Evolutionary conservation across 2,329 filamentous ascomycete genomes (phyloP), one percentile per base, ranked within the genome.

Genomic region (Microdochium nivale): DNA sequence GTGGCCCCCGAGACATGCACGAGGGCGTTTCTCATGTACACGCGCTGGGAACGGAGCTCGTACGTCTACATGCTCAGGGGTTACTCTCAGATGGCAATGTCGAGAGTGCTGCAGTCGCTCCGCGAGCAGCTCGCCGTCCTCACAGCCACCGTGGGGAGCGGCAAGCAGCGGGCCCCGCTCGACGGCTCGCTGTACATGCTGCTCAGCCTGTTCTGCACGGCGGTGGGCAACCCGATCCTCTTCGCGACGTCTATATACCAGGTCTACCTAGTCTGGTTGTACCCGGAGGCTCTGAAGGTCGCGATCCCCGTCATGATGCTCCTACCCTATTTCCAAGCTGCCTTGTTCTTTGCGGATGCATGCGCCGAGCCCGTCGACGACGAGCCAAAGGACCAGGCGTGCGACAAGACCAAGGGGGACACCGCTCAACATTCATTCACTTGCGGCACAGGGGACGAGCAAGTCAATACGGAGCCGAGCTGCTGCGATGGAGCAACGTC

Each of bases 41-140:
- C 40, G 8, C 32, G 49, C 32, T 50, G 49, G 49, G 49, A 50
- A 25, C 32, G 49, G 21, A 50, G 49, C 49, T 43, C 32, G n/a
- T 50, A 50, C 49, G 40, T 37, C 1, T 50, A 50, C 24, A 25
- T 50, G 21, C 49, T 50, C 35, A 25, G 14, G 4, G 49, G 49
- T 2, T 33, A 33, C 2, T 25, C 40, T 14, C 49, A 44, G 23
- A n/a, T 50, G 16, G 32, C 32, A 44, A 33, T 40, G 9, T 7
- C 21, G 32, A 37, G 40, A 21, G 49, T 37, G 23, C 49, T 33
- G 2, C 35, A 43, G 35, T 40, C 35, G 35, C 35, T 40, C 35
- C 35, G 35, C 35, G 16, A 16, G 13, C 35, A 40, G 7, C 4
- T 40, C 16, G 14, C n/a, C 21, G n/a, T 10, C 23, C 2, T 35